Evolutionary conservation across 371 early-diverging fungal species (phyloP).

Genomic region (Mucor racemosus): DNA sequence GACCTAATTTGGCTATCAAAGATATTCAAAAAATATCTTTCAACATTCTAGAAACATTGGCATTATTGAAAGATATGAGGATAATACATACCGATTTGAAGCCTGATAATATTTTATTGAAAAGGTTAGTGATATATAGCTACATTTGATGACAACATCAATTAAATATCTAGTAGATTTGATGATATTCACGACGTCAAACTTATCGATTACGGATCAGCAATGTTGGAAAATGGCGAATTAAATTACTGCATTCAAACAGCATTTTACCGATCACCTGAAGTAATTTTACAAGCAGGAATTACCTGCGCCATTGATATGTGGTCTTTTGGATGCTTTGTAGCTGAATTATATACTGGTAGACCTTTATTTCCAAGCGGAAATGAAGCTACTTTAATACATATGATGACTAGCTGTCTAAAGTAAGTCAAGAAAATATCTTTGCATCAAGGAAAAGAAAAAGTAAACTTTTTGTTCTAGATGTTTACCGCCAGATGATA

Average conservation of each 20-base stretch:
- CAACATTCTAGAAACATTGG: conserved; percentile 90
- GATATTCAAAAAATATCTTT: conserved; percentile 83
- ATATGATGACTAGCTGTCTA: conserved; percentile 85
- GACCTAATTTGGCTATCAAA: conserved; percentile 76
- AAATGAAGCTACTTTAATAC: conserved; percentile 89
- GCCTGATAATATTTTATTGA: conserved; percentile 94
- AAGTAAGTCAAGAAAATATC: conserved; percentile 55
- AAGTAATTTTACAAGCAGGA: conserved; percentile 91
- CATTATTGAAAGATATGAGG: conserved; percentile 76
- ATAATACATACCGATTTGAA: conserved; percentile 99
- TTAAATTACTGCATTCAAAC: conserved; percentile 95
- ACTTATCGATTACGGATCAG: conserved; percentile 98
- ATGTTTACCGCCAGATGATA: conserved; percentile 19
- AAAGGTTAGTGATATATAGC: conserved; percentile 57
- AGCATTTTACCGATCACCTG: conserved; percentile 96
- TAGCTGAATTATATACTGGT: conserved; percentile 95
- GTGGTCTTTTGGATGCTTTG: conserved; percentile 99
- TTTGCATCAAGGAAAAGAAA: not conserved
- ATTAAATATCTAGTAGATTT: conserved; percentile 27
- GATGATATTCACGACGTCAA: conserved; percentile 86
- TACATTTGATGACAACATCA: no score
- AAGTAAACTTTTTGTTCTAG: not conserved
- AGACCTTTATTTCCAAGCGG: conserved; percentile 92
- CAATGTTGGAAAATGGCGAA: conserved; percentile 81
- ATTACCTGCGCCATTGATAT: conserved; percentile 96